These are phyloP conservation scores for Oxyria digyna DNA, from an alignment of 148 eudicot genomes.

Conservation along the genomic window DNA sequence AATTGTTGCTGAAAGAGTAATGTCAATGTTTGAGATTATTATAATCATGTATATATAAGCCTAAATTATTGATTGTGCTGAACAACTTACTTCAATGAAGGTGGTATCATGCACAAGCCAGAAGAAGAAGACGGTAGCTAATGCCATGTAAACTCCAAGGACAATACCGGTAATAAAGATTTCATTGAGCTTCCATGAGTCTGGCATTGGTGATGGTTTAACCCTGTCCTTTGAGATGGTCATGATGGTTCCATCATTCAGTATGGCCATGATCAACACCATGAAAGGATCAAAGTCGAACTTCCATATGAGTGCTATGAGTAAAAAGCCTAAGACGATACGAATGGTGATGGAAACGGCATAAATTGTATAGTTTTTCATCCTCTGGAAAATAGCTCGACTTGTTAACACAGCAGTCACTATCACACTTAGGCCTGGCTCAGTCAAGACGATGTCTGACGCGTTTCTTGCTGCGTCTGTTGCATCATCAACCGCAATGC, in stretches of 20 bases:
- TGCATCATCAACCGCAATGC: conserved; percentile 90
- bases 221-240: conserved; percentile 91
- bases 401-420: conserved; percentile 80
- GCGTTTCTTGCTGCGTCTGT: conserved; percentile 94
- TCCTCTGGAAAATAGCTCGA: conserved; percentile 90
- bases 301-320: conserved; percentile 73
- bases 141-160: conserved; percentile 76
- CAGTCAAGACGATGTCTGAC: conserved; percentile 81
- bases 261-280: conserved; percentile 78
- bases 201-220: conserved; percentile 87
- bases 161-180: conserved; percentile 73
- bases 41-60: neutral
- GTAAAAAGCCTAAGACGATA: conserved; percentile 74
- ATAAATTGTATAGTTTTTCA: conserved; percentile 96
- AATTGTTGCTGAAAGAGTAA: conserved; percentile 26
- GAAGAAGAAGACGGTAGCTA: conserved; percentile 62
- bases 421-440: conserved; percentile 91
- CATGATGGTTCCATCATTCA: conserved; percentile 95
- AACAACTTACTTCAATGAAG: conserved; percentile 40
- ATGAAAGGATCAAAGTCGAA: conserved; percentile 88
- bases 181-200: conserved; percentile 91
- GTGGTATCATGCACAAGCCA: conserved; percentile 60
- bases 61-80: neutral
- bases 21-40: neutral
- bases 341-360: conserved; percentile 93